Evolutionary conservation across 352 stramenopile genomes (phyloP), one percentile per base, ranked within the genome.

Genomic region (Globisporangium yorkense): DNA sequence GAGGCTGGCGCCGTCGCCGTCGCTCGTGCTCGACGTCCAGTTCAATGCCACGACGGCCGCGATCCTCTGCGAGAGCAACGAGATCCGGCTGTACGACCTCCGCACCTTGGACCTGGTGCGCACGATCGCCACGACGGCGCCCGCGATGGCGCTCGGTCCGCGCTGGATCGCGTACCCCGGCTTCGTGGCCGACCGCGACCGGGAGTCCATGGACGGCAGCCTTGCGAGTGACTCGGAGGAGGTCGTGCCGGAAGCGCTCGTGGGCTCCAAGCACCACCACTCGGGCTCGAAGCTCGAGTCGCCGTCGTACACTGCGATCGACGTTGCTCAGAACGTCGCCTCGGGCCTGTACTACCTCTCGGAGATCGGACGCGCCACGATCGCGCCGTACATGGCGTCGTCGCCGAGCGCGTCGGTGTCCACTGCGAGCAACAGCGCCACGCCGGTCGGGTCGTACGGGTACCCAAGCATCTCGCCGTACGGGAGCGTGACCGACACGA

Each of bases 311-410:
- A 83, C 77, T 18, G 83, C 80, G 7, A 88, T 92, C 33, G 81
- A 93, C 57, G 81, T 93, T 7, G 87, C 87, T 5, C 86, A 96
- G 69, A 92, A 92, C 56, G 77, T 96, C n/a, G 87, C 87, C 1
- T 93, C 83, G 0, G 83, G 84, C 3, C 63, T 96, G 18, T 96
- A 94, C 67, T 94, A 87, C 50, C 62, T 94, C 15, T 89, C 80
- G 20, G 79, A 93, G 53, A 67, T 88, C n/a, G 72, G 76, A 1
- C 67, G 73, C 21, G 70, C 73, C 16, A 88, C 80, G 27, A 84
- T 93, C 41, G 81, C 80, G 20, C 83, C 83, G 41, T 92, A 90
- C 51, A 54, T 92, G 20, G 77, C 77, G 8, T 87, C 82, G 9
- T 89, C 82, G 3, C 82, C 82, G 52, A 73, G 75, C 31, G 50